Percentiles rank a stretch among this genome's conserved stretches.
These are phyloP conservation scores for Schizophyllum amplum DNA, from an alignment of 1,284 basidiomycete species.

Conservation along the genomic window DNA sequence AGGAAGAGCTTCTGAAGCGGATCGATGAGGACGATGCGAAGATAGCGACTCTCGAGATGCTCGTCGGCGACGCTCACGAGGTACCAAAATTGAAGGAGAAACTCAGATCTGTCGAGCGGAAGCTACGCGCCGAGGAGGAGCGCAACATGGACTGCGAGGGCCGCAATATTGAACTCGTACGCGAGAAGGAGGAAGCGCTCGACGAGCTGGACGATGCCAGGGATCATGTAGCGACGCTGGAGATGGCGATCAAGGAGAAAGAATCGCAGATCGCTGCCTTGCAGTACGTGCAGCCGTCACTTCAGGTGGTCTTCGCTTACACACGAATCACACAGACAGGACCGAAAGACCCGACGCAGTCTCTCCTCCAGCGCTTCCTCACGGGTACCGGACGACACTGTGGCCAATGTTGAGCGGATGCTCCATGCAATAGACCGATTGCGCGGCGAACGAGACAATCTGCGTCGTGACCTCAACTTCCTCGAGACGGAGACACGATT, in stretches of 20 bases:
- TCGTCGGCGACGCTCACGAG: slow-evolving; percentile 30
- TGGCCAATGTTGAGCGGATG: slow-evolving; percentile 43
- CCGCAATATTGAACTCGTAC: slow-evolving; percentile 24
- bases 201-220: slow-evolving; percentile 32
- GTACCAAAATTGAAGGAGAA: slow-evolving; percentile 28
- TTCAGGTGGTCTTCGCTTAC: background rate
- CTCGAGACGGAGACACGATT: slow-evolving; percentile 65
- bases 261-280: slow-evolving; percentile 19
- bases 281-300: slow-evolving; percentile 15
- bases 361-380: background rate
- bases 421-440: slow-evolving; percentile 57
- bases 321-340: background rate
- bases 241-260: slow-evolving; percentile 20
- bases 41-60: slow-evolving; percentile 41
- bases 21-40: slow-evolving; percentile 63
- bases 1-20: slow-evolving; percentile 47
- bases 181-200: slow-evolving; percentile 40
- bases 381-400: slow-evolving; percentile 23
- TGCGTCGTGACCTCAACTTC: slow-evolving; percentile 64
- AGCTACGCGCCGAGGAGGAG: slow-evolving; percentile 34
- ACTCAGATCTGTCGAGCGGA: slow-evolving; percentile 30
- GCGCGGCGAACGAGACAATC: slow-evolving; percentile 60
- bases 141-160: slow-evolving; percentile 29
- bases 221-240: slow-evolving; percentile 21
- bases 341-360: slow-evolving; percentile 4